phyloP scores from a whole-genome alignment of 108 stramenopile genomes.

The Skeletonema grethae region DNA sequence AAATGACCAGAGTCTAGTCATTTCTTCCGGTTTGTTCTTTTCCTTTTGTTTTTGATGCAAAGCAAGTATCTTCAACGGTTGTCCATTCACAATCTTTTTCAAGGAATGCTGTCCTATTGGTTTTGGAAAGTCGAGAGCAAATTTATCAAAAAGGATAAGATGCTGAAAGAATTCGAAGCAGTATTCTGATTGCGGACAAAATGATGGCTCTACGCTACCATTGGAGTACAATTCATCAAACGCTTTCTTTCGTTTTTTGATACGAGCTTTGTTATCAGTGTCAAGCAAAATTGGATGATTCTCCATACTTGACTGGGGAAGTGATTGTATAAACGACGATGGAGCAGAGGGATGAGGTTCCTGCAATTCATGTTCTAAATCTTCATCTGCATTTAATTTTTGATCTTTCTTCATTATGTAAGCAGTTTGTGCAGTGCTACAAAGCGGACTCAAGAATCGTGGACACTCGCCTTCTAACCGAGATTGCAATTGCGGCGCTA shows the following conservation, averaged over 20 bases:
- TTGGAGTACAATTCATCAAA: slow-evolving; percentile 61
- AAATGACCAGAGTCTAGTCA: slow-evolving; percentile 65
- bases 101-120: slow-evolving; percentile 62
- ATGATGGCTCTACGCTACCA: slow-evolving; percentile 30
- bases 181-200: slow-evolving; percentile 61
- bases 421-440: slow-evolving; percentile 69
- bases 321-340: slow-evolving; percentile 36
- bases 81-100: slow-evolving; percentile 61
- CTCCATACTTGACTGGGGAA: slow-evolving; percentile 23
- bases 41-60: slow-evolving; percentile 24
- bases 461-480: slow-evolving; percentile 61
- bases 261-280: slow-evolving; percentile 37
- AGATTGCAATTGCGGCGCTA: slow-evolving; percentile 76
- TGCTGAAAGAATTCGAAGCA: slow-evolving; percentile 88
- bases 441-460: slow-evolving; percentile 64
- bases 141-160: slow-evolving; percentile 71
- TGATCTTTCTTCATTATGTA: not conserved
- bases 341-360: slow-evolving; percentile 25
- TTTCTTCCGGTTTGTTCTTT: slow-evolving; percentile 13
- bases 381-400: slow-evolving; percentile 14
- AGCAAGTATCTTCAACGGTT: slow-evolving; percentile 74
- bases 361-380: slow-evolving; percentile 8
- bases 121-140: slow-evolving; percentile 65
- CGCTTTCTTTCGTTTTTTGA: slow-evolving; percentile 64
- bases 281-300: slow-evolving; percentile 27